Base-by-base conservation (phyloP, 2,329 filamentous ascomycete species). In the Nothophaeocryptopus gaeumannii region DNA sequence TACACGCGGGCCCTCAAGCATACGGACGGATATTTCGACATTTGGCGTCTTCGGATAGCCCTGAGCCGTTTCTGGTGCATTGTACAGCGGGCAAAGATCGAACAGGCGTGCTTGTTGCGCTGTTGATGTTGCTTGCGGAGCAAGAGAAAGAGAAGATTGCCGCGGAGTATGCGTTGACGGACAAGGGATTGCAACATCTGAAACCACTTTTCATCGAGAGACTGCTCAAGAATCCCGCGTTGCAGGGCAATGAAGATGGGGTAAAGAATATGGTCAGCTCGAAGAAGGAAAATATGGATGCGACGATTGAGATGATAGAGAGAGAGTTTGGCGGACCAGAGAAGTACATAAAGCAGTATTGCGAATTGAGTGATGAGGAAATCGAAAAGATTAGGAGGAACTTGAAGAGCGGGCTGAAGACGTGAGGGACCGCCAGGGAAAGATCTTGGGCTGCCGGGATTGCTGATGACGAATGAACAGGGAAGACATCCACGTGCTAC, bases 1-100 rank as follows among this genome's bases (percentile, higher is more conserved):
- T 87, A 32, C 65, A 70, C 8, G 69, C 75, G 16, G 84, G 74
- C 0, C 75, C 76, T 0, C 68, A 73, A 7, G 74, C 78, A 1
- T 86, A 80, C 62, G 66, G 68, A n/a, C 73, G 72, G 1, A 85
- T 89, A 51, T 73, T 89, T 34, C 64, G 69, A 12, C 79, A 88
- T 58, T 71, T 89, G 67, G 79, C 61, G 56, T 50, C 68, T 42
- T 62, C 68, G 16, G 58, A 70, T 8, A 3, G 7, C 7, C 64
- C 72, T 37, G 59, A 70, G 45, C 81, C 83, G 7, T 68, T 85
- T 8, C 72, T 89, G 5, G 72, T 89, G 7, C 86, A 91, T 63
- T 90, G 87, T 67, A 87, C 85, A 0, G 85, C 84, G 0, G 87
- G 87, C 10, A 91, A 91, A 68, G 87, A 91, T 66, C 77, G 87